Conservation (phyloP, 352 stramenopile genomes). For the Phytophthora citricola region DNA sequence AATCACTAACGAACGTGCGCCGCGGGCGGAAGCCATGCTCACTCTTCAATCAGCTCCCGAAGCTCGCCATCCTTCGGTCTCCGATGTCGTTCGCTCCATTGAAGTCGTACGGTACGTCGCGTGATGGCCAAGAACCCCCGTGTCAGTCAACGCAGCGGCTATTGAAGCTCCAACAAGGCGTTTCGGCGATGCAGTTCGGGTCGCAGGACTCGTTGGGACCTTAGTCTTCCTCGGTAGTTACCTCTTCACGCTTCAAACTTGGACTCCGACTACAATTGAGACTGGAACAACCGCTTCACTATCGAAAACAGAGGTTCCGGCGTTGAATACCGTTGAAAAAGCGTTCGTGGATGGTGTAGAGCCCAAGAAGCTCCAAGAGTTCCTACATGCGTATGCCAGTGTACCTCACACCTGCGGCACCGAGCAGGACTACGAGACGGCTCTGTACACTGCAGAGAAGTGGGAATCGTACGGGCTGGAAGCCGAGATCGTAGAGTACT, state of each 20-base stretch:
- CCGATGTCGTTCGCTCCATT: slow-evolving; percentile 21
- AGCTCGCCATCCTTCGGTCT: not conserved
- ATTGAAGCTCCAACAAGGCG: slow-evolving; percentile 4
- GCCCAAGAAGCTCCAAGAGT: slow-evolving; percentile 30
- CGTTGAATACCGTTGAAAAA: slow-evolving; percentile 24
- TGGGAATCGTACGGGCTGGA: slow-evolving; percentile 62
- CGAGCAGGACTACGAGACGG: slow-evolving; percentile 56
- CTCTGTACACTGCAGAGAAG: slow-evolving; percentile 54
- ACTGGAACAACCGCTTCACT: slow-evolving; percentile 1
- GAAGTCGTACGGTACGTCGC: slow-evolving; percentile 22
- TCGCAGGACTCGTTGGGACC: slow-evolving; percentile 14
- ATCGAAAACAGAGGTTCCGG: slow-evolving; percentile 2
- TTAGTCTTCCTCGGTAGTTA: slow-evolving; percentile 28
- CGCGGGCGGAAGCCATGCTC: not conserved
- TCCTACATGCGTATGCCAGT: slow-evolving; percentile 36
- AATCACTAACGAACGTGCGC: not conserved
- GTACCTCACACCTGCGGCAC: slow-evolving; percentile 46
- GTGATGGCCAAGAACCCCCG: not conserved
- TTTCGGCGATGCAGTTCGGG: slow-evolving; percentile 20
- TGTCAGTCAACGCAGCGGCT: not conserved
- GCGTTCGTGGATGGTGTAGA: slow-evolving; percentile 30
- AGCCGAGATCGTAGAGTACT: slow-evolving; percentile 64
- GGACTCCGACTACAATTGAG: slow-evolving; percentile 7
- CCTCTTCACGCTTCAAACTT: slow-evolving; percentile 27
- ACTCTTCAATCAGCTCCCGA: slow-evolving; percentile 23